phyloP scores from a whole-genome alignment of 2,329 filamentous ascomycete species.

The Paraconiothyrium sp. region DNA sequence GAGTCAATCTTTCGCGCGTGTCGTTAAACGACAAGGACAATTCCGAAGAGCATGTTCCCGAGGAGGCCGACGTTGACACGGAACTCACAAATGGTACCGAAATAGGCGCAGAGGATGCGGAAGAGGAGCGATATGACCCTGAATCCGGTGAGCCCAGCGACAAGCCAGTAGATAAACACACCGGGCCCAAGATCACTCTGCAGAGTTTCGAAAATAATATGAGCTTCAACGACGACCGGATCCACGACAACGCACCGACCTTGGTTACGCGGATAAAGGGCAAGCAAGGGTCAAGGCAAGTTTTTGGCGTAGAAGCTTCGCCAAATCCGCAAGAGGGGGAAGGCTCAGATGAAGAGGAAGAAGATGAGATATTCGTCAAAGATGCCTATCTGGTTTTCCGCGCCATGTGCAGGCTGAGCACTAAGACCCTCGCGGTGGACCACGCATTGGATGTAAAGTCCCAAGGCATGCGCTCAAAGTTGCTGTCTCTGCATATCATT shows the following conservation, averaged over 20 bases:
- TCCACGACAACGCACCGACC: slow-evolving; percentile 73
- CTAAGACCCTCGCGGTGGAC: slow-evolving; percentile 87
- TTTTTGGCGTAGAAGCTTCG: slow-evolving; percentile 56
- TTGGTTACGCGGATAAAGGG: slow-evolving; percentile 69
- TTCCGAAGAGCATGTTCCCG: slow-evolving; percentile 43
- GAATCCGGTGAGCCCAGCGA: slow-evolving; percentile 54
- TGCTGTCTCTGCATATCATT: slow-evolving; percentile 93
- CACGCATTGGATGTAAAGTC: slow-evolving; percentile 92
- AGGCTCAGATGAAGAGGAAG: slow-evolving; percentile 71
- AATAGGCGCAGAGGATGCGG: slow-evolving; percentile 52
- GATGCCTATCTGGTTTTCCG: slow-evolving; percentile 97
- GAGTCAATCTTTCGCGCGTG: slow-evolving; percentile 64
- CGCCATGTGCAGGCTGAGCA: slow-evolving; percentile 96
- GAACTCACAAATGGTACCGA: slow-evolving; percentile 36
- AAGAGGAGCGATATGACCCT: slow-evolving; percentile 46
- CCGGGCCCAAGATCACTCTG: slow-evolving; percentile 68
- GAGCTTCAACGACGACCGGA: slow-evolving; percentile 70
- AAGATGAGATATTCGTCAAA: slow-evolving; percentile 96
- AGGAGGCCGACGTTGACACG: slow-evolving; percentile 36
- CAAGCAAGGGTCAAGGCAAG: slow-evolving; percentile 52
- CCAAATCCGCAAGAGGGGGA: slow-evolving; percentile 54
- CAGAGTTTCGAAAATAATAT: slow-evolving; percentile 75
- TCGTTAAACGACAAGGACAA: slow-evolving; percentile 51
- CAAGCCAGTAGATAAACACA: slow-evolving; percentile 57
- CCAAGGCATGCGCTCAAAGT: slow-evolving; percentile 96